Conservation (phyloP, 2,329 filamentous ascomycete genomes). For the Colletotrichum orchidophilum region DNA sequence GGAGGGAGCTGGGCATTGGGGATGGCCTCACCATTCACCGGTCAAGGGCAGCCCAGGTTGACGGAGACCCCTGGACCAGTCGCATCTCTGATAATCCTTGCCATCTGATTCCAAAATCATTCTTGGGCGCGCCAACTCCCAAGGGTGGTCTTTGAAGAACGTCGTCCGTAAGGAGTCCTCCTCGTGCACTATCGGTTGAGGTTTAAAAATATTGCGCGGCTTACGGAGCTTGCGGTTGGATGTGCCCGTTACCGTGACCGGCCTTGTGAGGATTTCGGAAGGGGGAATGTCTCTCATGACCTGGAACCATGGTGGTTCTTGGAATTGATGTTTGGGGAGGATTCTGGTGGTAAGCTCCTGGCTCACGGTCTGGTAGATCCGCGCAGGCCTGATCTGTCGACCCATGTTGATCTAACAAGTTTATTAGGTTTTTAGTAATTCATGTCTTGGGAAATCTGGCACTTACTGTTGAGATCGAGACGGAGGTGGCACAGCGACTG, state of each 20-base stretch:
- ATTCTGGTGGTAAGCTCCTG: conserved; percentile 54
- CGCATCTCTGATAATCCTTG: conserved; percentile 76
- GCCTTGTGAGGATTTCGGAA: conserved; percentile 65
- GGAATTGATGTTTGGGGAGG: conserved; percentile 44
- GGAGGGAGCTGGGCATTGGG: conserved; percentile 2
- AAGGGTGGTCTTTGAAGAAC: conserved; percentile 95
- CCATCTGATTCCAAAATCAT: conserved; percentile 88
- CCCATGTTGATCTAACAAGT: conserved; percentile 44
- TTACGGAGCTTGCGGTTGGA: conserved; percentile 63
- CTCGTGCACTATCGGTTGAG: conserved; percentile 79
- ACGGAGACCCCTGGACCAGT: conserved; percentile 80
- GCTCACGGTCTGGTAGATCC: conserved; percentile 57
- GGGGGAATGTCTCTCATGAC: conserved; percentile 65
- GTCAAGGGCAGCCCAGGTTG: conserved; percentile 81
- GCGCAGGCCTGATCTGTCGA: conserved; percentile 56
- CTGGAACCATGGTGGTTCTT: conserved; percentile 59
- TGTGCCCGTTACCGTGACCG: conserved; percentile 56
- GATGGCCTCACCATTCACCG: conserved; percentile 78
- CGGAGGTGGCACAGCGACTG: background rate
- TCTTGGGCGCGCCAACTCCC: conserved; percentile 91
- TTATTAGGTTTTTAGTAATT: background rate
- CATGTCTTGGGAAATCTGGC: too few species aligned
- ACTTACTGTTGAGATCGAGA: background rate
- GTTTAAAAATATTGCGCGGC: conserved; percentile 81
- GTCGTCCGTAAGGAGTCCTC: conserved; percentile 83